Conservation (phyloP, 2,329 filamentous ascomycete genomes). For the Bipolaris cookei region DNA sequence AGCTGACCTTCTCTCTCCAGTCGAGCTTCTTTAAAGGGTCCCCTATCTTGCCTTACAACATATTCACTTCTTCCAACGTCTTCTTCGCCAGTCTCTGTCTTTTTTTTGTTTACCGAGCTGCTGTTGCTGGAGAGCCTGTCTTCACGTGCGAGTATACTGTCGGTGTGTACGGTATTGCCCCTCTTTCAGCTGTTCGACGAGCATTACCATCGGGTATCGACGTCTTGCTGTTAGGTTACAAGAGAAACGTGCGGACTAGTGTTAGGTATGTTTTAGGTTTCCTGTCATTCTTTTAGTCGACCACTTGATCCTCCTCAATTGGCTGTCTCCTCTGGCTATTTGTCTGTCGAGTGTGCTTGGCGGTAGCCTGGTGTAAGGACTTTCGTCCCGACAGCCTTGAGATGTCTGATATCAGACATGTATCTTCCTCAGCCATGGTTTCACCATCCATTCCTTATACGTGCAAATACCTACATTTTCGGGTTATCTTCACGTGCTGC, state of each 20-base stretch:
- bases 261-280: constrained; percentile 7
- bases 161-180: constrained; percentile 6
- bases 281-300: neutral
- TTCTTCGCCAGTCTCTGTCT: constrained; percentile 20
- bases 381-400: too few relatives aligned
- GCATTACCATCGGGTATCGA: neutral
- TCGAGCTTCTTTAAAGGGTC: constrained; percentile 28
- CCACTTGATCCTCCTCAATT: neutral
- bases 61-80: constrained; percentile 25
- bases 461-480: neutral
- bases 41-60: constrained; percentile 24
- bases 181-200: constrained; percentile 3
- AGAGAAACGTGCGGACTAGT: neutral
- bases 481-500: too few relatives aligned
- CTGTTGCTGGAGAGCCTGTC: constrained; percentile 8
- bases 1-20: constrained; percentile 30
- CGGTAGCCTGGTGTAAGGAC: neutral
- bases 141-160: neutral
- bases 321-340: neutral
- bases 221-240: neutral
- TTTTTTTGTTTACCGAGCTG: neutral
- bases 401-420: too few relatives aligned
- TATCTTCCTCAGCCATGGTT: neutral
- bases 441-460: neutral
- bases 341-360: neutral